phyloP scores from a whole-genome alignment of 179 eudicot genomes.

The Corrigiola litoralis region DNA sequence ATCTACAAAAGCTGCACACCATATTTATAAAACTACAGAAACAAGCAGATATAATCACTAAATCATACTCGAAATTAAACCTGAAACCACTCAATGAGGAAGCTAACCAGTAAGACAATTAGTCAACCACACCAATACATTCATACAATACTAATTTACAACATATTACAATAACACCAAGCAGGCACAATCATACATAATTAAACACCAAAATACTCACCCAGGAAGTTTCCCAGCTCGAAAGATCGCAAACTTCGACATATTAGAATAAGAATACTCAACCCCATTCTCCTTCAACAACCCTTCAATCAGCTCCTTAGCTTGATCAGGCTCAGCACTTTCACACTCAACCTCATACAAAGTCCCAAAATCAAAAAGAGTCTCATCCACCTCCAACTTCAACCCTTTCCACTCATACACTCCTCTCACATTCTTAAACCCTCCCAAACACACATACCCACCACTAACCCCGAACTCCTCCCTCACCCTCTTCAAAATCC shows the following conservation, averaged over 20 bases:
- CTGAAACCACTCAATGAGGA: no score
- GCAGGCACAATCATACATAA: neutral
- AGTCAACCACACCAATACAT: neutral
- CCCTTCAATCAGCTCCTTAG: conserved; percentile 61
- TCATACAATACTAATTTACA: no score
- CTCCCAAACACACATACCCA: conserved; percentile 75
- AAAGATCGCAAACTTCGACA: conserved; percentile 85
- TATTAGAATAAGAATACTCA: conserved; percentile 54
- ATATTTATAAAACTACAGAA: no score
- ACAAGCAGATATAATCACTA: no score
- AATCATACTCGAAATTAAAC: no score
- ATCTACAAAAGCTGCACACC: no score
- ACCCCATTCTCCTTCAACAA: conserved; percentile 69
- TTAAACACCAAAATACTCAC: conserved; percentile 30
- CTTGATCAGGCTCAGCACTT: conserved; percentile 77
- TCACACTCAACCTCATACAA: conserved; percentile 90
- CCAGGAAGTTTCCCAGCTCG: conserved; percentile 59
- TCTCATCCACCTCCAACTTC: conserved; percentile 82
- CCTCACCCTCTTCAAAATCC: conserved; percentile 68
- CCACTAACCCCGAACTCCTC: conserved; percentile 59
- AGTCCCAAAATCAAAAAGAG: conserved; percentile 74
- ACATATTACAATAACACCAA: no score
- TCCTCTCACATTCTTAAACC: conserved; percentile 83
- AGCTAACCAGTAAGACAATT: no score
- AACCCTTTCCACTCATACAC: conserved; percentile 84